These are phyloP conservation scores for Pseudofabraea citricarpa DNA, from an alignment of 2,329 filamentous ascomycete genomes.

Conservation along the genomic window DNA sequence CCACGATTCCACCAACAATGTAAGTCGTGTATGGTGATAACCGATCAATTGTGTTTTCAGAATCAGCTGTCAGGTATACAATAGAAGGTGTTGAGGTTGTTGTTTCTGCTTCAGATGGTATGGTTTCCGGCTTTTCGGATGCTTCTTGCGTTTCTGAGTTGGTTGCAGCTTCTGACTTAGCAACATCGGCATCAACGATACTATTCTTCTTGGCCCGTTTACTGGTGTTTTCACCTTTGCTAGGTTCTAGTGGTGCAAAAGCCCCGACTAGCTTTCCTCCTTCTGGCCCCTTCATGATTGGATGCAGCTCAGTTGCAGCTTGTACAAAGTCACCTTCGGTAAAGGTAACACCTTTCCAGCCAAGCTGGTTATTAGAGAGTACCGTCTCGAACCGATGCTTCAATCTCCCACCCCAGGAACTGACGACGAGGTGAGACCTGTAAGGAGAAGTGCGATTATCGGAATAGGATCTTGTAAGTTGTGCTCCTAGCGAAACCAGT, in stretches of 20 bases:
- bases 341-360: constrained; percentile 77
- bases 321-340: constrained; percentile 68
- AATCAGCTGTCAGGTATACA: constrained; percentile 89
- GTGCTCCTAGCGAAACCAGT: constrained; percentile 72
- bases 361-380: constrained; percentile 63
- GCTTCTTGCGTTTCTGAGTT: constrained; percentile 29
- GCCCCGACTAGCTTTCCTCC: constrained; percentile 54
- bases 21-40: constrained; percentile 88
- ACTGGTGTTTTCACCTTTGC: too few species aligned
- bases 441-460: constrained; percentile 71
- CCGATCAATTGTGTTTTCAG: constrained; percentile 74
- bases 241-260: constrained; percentile 9
- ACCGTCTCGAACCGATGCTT: constrained; percentile 76
- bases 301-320: constrained; percentile 60
- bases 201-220: neutral
- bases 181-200: neutral
- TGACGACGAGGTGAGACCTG: constrained; percentile 69
- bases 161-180: neutral
- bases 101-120: neutral
- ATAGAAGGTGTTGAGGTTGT: constrained; percentile 41
- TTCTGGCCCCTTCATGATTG: constrained; percentile 55
- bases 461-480: constrained; percentile 84
- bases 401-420: constrained; percentile 71
- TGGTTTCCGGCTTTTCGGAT: neutral
- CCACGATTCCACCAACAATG: constrained; percentile 89